Base-by-base conservation (phyloP, 768 basidiomycete species). In the Termitomyces sp. region DNA sequence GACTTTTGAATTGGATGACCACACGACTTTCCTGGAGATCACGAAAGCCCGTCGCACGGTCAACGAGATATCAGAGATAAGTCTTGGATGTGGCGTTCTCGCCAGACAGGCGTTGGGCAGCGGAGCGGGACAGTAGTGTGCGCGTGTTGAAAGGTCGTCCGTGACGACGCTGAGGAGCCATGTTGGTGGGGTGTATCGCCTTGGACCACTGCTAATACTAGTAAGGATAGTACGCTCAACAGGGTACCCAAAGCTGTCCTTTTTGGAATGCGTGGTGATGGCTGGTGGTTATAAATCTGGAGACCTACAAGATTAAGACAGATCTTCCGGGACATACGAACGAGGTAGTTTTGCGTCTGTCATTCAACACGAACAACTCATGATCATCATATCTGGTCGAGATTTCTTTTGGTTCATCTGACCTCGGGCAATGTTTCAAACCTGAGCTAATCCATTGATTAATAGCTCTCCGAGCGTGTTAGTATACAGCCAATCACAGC, bases 151-250 rank as follows among this genome's bases (percentile, higher is more conserved):
- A 98, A 62, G 89, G 87, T 4, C 74, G 79, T 99, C 95, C 67
- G 82, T 97, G 17, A 92, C 93, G 25, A 92, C 90, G 25, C 77
- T 97, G 40, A 77, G 96, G 27, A 96, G 96, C 0, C 96, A 99
- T 67, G 89, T 99, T 16, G 92, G 89, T 7, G 87, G 93, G 10
- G 97, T 99, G 14, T 98, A 98, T 68, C 80, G 97, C 40, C 77
- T 99, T 99, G 96, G 96, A 95, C 91, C 58, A 89, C 93, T 95
- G 81, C 75, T 99, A 29, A 86, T 98, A 54, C 96, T 5, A 95
- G 92, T 68, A 98, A 97, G 71, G 96, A 99, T 71, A 89, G 89
- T 51, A 99, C 96, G 0, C 76, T 98, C 57, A 98, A 99, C n/a
- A n/a, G n/a, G 80, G 95, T 94, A 41, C 46, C 84, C 66, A 6